Evolutionary conservation across 2,329 filamentous ascomycete species (phyloP).

Genomic region (Nemania serpens): DNA sequence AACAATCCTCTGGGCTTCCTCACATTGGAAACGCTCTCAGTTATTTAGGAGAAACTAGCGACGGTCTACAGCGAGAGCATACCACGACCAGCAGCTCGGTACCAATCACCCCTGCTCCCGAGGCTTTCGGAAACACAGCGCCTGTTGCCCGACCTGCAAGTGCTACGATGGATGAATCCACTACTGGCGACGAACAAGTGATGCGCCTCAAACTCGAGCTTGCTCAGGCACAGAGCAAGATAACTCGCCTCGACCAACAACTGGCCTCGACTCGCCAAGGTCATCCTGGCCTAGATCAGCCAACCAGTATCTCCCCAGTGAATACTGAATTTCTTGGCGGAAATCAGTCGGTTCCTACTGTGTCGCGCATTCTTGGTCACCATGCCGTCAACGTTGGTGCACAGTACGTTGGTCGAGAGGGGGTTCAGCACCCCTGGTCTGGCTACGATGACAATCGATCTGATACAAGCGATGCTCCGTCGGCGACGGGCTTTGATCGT

Average conservation of each 20-base stretch:
- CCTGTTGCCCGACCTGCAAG: conserved; percentile 60
- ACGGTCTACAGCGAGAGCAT: conserved; percentile 50
- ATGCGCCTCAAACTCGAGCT: conserved; percentile 72
- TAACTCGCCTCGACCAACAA: conserved; percentile 73
- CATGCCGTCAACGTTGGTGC: conserved; percentile 41
- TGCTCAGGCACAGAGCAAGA: conserved; percentile 70
- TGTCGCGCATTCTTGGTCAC: conserved; percentile 32
- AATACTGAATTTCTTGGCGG: conserved; percentile 36
- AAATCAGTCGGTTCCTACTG: conserved; percentile 40
- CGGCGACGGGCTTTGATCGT: conserved; percentile 57
- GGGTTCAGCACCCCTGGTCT: conserved; percentile 56
- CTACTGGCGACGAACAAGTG: conserved; percentile 59
- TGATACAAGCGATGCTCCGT: conserved; percentile 60
- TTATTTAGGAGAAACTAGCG: conserved; percentile 44
- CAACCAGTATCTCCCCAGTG: conserved; percentile 37
- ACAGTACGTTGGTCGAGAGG: conserved; percentile 42
- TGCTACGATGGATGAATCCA: conserved; percentile 50
- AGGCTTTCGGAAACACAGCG: conserved; percentile 54
- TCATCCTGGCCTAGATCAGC: conserved; percentile 62
- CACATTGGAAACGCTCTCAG: conserved; percentile 63
- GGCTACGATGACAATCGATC: conserved; percentile 59
- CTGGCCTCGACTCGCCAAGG: conserved; percentile 66
- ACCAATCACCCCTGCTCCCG: conserved; percentile 65
- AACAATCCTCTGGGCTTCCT: conserved; percentile 66
- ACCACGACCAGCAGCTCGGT: conserved; percentile 61